phyloP scores from a whole-genome alignment of 306 rosid species.

The Cucurbita maxima region DNA sequence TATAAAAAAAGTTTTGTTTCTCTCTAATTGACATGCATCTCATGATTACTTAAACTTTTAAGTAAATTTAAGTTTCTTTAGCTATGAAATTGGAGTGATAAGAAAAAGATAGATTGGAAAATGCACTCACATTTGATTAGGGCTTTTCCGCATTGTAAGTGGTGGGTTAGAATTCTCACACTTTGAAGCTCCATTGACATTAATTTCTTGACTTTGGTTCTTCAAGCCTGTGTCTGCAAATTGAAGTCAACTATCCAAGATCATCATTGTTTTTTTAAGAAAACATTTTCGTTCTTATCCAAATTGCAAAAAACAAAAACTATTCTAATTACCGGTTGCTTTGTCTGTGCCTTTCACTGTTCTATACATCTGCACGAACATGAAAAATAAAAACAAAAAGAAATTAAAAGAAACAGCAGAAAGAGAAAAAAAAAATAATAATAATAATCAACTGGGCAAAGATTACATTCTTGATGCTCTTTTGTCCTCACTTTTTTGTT shows the following conservation, averaged over 20 bases:
- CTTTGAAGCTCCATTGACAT: background rate
- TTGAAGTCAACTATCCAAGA: background rate
- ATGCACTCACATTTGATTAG: background rate
- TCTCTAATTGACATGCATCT: background rate
- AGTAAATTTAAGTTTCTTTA: background rate
- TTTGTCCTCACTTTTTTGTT: constrained; percentile 46
- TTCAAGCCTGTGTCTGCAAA: background rate
- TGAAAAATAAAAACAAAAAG: constrained; percentile 12
- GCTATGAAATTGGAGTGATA: background rate
- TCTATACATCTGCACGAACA: constrained; percentile 93
- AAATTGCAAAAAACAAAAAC: too few species aligned
- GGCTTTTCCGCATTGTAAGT: constrained; percentile 1
- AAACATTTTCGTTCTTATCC: background rate
- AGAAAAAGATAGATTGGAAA: background rate
- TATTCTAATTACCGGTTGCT: constrained; percentile 42
- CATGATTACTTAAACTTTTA: background rate
- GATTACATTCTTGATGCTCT: constrained; percentile 31
- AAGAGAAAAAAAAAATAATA: too few species aligned
- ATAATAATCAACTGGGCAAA: background rate
- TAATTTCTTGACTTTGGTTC: background rate
- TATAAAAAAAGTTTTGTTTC: too few species aligned
- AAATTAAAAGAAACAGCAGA: constrained; percentile 7
- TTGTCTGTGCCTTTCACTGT: constrained; percentile 90
- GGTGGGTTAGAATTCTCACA: background rate
- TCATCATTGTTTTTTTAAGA: too few species aligned